Conservation (phyloP, 768 basidiomycete species). For the Lactarius hengduanensis region DNA sequence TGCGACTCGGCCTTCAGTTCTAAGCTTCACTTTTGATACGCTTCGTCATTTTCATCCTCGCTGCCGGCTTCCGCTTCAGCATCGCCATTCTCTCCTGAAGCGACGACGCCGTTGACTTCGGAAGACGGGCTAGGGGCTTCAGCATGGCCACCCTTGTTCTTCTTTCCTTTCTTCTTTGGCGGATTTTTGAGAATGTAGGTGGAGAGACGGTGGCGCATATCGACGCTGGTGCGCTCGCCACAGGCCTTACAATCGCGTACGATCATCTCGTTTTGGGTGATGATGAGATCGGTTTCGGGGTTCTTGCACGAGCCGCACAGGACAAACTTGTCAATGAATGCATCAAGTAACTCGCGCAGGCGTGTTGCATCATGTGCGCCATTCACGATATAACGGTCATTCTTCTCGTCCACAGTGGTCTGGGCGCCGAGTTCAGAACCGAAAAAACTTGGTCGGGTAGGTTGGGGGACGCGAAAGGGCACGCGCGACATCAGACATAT, state of each 20-base stretch:
- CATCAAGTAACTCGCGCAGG: constrained; percentile 92
- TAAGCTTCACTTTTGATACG: constrained; percentile 89
- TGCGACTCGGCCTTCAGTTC: constrained; percentile 63
- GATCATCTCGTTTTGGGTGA: constrained; percentile 87
- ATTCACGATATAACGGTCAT: constrained; percentile 98
- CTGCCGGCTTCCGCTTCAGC: constrained; percentile 50
- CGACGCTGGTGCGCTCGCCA: constrained; percentile 85
- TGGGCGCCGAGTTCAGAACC: constrained; percentile 98
- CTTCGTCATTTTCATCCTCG: constrained; percentile 81
- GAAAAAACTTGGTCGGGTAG: constrained; percentile 97
- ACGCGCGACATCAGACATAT: constrained; percentile 97
- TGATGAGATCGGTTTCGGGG: constrained; percentile 93
- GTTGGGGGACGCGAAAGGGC: constrained; percentile 93
- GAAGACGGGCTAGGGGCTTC: constrained; percentile 46
- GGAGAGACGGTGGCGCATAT: constrained; percentile 96
- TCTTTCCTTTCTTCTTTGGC: constrained; percentile 81
- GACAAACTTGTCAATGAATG: constrained; percentile 98
- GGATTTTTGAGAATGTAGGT: constrained; percentile 99
- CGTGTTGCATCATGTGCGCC: constrained; percentile 91
- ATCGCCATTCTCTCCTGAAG: constrained; percentile 42
- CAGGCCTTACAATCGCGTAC: constrained; percentile 98
- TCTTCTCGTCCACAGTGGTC: constrained; percentile 93
- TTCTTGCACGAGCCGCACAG: constrained; percentile 98
- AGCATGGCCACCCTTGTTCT: constrained; percentile 52
- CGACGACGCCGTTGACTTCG: constrained; percentile 39